Base-by-base conservation (phyloP, 345 rosid species). In the Gossypium turneri region DNA sequence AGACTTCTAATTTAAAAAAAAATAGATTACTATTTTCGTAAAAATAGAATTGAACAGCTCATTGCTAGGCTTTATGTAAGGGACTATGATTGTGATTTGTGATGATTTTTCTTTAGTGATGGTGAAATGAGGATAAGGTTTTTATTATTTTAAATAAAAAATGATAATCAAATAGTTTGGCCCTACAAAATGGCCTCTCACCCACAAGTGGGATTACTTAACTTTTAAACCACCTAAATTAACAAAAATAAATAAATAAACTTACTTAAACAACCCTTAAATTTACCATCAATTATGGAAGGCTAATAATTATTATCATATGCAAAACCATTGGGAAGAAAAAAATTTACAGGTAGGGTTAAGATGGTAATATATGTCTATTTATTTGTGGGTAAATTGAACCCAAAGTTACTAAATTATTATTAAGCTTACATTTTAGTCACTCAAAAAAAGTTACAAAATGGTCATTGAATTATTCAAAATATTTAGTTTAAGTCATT, bases 101-200 rank as follows among this genome's bases (percentile, higher is more conserved):
- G 59, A 70, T 52, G 44, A 59, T 53, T 51, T 56, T 56, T 56
- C 9, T 9, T 56, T 56, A 19, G 24, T 29, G 81, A 74, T 50
- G 17, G 77, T 73, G 75, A 76, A 79, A 50, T 61, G 17, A 76
- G 66, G 79, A 79, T 59, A 67, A 79, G 78, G 71, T 53, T 66
- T 34, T 48, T n/a, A 10, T 70, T 63, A 17, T 34, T 81, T 38
- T 48, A 19, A 38, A 6, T 22, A 10, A 58, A 27, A 58, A 50
- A 34, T 9, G 78, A 57, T 82, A 51, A 58, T 10, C 24, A 25
- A 74, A 55, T 16, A 15, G 27, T 43, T 34, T 75, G 60, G 43
- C 57, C 72, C 60, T 70, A 64, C 63, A 10, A n/a, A 43, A 4
- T 1, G 4, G 77, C 68, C 84, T 5, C 2, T 62, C 19, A 24